Conservation (phyloP, 176 grass and related monocot species). For the Poa annua region DNA sequence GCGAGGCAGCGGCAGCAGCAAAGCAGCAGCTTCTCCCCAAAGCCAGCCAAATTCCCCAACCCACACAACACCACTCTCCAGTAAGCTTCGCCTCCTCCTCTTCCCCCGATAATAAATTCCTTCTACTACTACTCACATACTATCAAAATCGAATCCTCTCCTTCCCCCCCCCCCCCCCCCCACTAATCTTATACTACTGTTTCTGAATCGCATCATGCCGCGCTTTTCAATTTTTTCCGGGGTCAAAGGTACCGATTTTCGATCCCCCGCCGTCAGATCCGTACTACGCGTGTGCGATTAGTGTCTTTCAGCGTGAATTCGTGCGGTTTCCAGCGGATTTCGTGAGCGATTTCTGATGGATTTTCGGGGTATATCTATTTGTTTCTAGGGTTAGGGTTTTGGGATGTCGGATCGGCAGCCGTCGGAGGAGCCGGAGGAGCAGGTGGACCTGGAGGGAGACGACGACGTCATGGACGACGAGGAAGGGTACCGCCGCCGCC, state of each 20-base stretch:
- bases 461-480: constrained; percentile 90
- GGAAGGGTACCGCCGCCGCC: constrained; percentile 54
- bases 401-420: constrained; percentile 58
- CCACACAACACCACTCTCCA: constrained; percentile 46
- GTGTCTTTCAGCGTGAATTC: not conserved
- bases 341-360: not conserved
- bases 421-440: constrained; percentile 90
- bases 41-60: constrained; percentile 41
- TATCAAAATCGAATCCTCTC: constrained; percentile 43
- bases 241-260: constrained; percentile 47
- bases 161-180: not conserved
- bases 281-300: not conserved
- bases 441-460: constrained; percentile 93
- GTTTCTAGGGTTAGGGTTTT: constrained; percentile 41
- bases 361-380: not conserved
- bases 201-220: constrained; percentile 47
- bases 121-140: constrained; percentile 30
- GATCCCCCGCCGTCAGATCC: constrained; percentile 38
- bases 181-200: constrained; percentile 38
- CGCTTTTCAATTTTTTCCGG: constrained; percentile 53
- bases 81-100: constrained; percentile 46
- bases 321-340: not conserved
- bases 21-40: constrained; percentile 7
- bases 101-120: constrained; percentile 37
- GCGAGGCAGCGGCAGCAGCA: constrained; percentile 21